Evolutionary conservation across 2,329 filamentous ascomycete genomes (phyloP), one percentile per base, ranked within the genome.

Genomic region (Fusarium bactridioides): DNA sequence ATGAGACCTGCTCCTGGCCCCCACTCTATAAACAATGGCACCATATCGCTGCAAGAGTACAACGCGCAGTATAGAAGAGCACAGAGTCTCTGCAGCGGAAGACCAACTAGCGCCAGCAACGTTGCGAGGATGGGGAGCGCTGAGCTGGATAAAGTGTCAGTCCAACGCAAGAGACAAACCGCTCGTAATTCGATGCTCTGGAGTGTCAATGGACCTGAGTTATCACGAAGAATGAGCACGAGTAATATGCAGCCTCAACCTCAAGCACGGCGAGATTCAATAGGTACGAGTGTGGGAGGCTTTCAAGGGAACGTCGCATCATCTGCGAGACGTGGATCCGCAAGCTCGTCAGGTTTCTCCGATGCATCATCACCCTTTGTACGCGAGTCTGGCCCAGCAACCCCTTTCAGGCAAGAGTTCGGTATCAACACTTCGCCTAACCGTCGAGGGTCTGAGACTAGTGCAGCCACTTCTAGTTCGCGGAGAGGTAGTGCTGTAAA

Each of bases 191-290:
- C 80, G 16, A 80, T 83, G 31, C 61, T 76, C 25, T 76, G 64
- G 47, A 57, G 55, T 25, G 67, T 57, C 8, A 62, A 60, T 40
- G 64, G 13, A 33, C 62, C 21, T 7, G 72, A 73, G 15, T 57
- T 61, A n/a, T 61, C 73, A 18, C 78, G 82, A 58, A 78, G 83
- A 55, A 80, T 79, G 75, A 85, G 82, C 73, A 82, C 81, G 8
- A 81, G 83, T 29, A 80, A 80, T 59, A 70, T 82, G 38, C 72
- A 70, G n/a, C 38, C 61, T 13, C 50, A 48, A 19, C 35, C 50
- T 21, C 60, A 55, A 25, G 64, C 64, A 37, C 55, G 71, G 16
- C 64, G 53, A 55, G 73, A 76, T 50, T 70, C 71, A 12, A 61
- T 55, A 10, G 37, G 58, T n/a, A 61, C 60, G 10, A 33, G 62